Evolutionary conservation across 2,329 filamentous ascomycete species (phyloP).

Genomic region (Venturia nashicola): DNA sequence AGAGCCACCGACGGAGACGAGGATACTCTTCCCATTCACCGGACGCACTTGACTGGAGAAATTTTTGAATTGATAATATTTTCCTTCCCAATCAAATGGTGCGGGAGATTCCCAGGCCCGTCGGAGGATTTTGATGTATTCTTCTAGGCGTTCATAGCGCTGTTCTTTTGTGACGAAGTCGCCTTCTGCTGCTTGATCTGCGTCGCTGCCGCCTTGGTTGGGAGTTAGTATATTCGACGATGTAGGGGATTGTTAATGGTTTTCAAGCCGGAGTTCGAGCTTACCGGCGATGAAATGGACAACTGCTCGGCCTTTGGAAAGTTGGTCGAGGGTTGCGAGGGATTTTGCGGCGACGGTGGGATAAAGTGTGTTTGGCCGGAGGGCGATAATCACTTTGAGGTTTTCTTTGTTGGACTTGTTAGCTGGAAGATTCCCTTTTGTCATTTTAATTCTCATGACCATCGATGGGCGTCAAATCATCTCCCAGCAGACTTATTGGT

Average conservation of each 20-base stretch:
- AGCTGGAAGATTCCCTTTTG: no score
- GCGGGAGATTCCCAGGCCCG: slow-evolving; percentile 45
- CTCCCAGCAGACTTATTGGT: no score
- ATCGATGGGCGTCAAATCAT: no score
- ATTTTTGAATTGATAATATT: slow-evolving; percentile 47
- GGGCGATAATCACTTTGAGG: slow-evolving; percentile 48
- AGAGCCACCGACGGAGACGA: slow-evolving; percentile 46
- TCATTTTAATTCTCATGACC: no score
- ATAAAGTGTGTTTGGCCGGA: slow-evolving; percentile 49
- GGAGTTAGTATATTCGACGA: no score
- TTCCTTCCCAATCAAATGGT: slow-evolving; percentile 49
- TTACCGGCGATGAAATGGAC: slow-evolving; percentile 48
- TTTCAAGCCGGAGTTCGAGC: no score
- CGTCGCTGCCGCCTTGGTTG: slow-evolving; percentile 38
- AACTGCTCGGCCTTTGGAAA: slow-evolving; percentile 44
- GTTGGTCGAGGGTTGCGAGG: slow-evolving; percentile 48
- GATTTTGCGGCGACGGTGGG: slow-evolving; percentile 51
- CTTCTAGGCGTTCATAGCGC: slow-evolving; percentile 46
- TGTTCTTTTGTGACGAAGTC: slow-evolving; percentile 47
- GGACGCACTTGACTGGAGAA: slow-evolving; percentile 44
- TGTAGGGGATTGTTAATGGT: no score
- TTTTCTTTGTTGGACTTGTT: slow-evolving; percentile 23
- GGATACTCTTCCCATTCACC: slow-evolving; percentile 37
- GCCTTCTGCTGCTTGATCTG: slow-evolving; percentile 47
- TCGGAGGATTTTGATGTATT: slow-evolving; percentile 49